A percentile compares a stretch with the other conserved stretches of the same genome.
Evolutionary conservation across 441 rosid genomes (phyloP).

Genomic region (Jatropha multifida): DNA sequence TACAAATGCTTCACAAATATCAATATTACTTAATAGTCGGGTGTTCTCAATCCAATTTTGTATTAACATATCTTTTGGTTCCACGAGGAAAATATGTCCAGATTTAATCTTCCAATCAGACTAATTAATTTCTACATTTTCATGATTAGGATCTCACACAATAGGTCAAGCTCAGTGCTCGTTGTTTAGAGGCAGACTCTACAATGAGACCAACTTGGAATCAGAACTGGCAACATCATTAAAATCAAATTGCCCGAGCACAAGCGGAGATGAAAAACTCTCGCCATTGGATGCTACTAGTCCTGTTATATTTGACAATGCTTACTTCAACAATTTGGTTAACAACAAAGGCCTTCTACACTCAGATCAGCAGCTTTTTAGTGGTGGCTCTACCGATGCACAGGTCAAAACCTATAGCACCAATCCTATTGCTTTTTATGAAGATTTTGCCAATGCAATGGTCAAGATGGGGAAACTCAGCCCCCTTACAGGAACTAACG

Average conservation of each 20-base stretch:
- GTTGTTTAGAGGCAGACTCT: slow-evolving; percentile 41
- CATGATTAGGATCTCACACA: slow-evolving; percentile 59
- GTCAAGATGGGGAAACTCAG: slow-evolving; percentile 69
- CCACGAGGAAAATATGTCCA: too few relatives aligned
- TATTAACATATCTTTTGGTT: too few relatives aligned
- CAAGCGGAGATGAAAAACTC: slow-evolving; percentile 42
- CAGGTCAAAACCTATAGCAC: slow-evolving; percentile 47
- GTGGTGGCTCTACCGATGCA: slow-evolving; percentile 42
- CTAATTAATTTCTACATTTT: not conserved
- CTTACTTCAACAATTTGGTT: slow-evolving; percentile 50
- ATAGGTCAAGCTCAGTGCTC: slow-evolving; percentile 56
- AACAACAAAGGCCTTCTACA: slow-evolving; percentile 59
- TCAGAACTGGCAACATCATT: slow-evolving; percentile 40
- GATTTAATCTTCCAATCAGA: not conserved
- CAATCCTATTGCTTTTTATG: slow-evolving; percentile 37
- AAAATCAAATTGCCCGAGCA: slow-evolving; percentile 39
- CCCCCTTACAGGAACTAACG: slow-evolving; percentile 50
- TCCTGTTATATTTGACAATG: slow-evolving; percentile 51
- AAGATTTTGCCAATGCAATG: slow-evolving; percentile 56
- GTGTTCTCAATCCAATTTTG: not conserved
- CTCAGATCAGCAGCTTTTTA: slow-evolving; percentile 62
- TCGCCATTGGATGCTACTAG: slow-evolving; percentile 47
- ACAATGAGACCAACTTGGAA: slow-evolving; percentile 44
- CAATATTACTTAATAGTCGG: not conserved
- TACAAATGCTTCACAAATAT: not conserved